A percentile compares a stretch with the other conserved stretches of the same genome.
These are phyloP conservation scores for Sporisorium exsertum DNA, from an alignment of 1,284 basidiomycete genomes.

Conservation along the genomic window DNA sequence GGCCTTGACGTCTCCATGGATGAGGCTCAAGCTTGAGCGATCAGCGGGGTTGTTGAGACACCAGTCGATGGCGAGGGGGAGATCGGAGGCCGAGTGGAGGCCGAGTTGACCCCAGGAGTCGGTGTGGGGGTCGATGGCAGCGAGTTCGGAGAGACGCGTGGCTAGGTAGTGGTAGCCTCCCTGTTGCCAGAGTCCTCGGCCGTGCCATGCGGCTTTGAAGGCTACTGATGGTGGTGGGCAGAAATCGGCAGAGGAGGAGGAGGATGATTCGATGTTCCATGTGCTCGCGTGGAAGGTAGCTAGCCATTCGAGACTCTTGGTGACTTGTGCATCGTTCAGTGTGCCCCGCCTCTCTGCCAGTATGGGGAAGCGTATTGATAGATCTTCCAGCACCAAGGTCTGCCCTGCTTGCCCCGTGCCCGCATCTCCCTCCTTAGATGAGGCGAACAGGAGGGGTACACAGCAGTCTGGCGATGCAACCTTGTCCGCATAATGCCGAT, in stretches of 20 bases:
- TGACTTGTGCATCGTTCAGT: constrained; percentile 20
- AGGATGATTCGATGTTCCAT: constrained; percentile 20
- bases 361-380: constrained; percentile 11
- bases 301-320: constrained; percentile 35
- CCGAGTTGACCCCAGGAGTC: constrained; percentile 32
- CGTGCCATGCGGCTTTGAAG: constrained; percentile 11
- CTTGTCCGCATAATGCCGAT: constrained; percentile 13
- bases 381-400: constrained; percentile 29
- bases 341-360: constrained; percentile 35
- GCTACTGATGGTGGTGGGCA: constrained; percentile 23
- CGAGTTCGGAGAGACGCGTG: constrained; percentile 29
- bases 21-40: constrained; percentile 19
- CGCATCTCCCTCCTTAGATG: not conserved
- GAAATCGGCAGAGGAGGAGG: not conserved
- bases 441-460: constrained; percentile 20
- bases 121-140: constrained; percentile 15
- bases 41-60: constrained; percentile 33
- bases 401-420: not conserved
- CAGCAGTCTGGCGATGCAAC: not conserved
- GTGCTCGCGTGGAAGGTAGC: constrained; percentile 35
- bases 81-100: constrained; percentile 19
- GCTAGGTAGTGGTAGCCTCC: constrained; percentile 53
- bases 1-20: constrained; percentile 57
- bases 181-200: constrained; percentile 40
- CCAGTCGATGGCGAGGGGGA: constrained; percentile 34